These are phyloP conservation scores for Cladosporium sp. DNA, from an alignment of 2,329 filamentous ascomycete species.

Conservation along the genomic window DNA sequence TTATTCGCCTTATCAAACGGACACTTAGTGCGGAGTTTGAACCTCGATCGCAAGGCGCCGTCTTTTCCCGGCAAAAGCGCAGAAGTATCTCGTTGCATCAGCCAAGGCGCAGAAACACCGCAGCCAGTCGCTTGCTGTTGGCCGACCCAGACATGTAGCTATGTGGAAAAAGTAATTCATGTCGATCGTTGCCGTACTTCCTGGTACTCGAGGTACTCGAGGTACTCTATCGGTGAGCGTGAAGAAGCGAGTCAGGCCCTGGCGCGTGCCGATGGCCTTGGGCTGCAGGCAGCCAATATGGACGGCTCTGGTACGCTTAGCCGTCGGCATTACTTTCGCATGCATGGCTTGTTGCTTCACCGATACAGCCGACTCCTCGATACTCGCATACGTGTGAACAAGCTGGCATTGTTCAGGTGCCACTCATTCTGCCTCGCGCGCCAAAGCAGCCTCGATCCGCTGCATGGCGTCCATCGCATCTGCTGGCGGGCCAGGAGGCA, in stretches of 20 bases:
- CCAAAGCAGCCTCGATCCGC: slow-evolving; percentile 23
- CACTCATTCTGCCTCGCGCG: slow-evolving; percentile 16
- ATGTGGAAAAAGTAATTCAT: slow-evolving; percentile 1
- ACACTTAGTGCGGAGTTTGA: background rate
- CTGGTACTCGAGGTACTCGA: background rate
- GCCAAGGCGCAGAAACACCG: slow-evolving; percentile 14
- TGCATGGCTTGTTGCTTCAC: background rate
- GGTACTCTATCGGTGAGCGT: background rate
- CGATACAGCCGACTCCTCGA: background rate
- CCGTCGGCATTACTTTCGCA: background rate
- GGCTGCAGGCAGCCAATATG: background rate
- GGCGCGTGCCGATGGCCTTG: background rate
- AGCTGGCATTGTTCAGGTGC: background rate
- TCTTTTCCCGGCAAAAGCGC: slow-evolving; percentile 14
- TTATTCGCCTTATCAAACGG: background rate
- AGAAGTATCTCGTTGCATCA: slow-evolving; percentile 14
- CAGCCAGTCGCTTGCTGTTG: background rate
- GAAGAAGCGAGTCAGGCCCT: background rate
- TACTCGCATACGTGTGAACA: background rate
- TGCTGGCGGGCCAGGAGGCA: slow-evolving; percentile 3
- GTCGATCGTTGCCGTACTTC: background rate
- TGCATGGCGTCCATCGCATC: slow-evolving; percentile 22
- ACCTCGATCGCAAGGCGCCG: background rate
- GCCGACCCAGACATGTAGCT: background rate
- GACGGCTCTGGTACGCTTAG: slow-evolving; percentile 3